Conservation (phyloP, 139 green algal species). For the Chlamydomonas urium region DNA sequence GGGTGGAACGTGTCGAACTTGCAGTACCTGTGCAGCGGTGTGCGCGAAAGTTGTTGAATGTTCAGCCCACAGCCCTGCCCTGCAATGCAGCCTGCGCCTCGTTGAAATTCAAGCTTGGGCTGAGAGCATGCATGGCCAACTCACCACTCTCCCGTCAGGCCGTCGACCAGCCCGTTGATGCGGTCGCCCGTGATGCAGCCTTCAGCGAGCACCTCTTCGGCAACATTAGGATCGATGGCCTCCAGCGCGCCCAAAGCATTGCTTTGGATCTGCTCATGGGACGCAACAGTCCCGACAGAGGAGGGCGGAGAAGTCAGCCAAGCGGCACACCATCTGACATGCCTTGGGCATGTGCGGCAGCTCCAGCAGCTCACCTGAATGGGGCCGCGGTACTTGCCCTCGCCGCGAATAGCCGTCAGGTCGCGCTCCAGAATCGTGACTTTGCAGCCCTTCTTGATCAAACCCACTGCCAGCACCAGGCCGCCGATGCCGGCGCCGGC, state of each 20-base stretch:
- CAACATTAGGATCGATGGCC: slow-evolving; percentile 70
- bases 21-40: slow-evolving; percentile 72
- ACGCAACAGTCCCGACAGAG: too few relatives aligned
- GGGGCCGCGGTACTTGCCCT: slow-evolving; percentile 91
- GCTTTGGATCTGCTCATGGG: slow-evolving; percentile 71
- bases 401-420: slow-evolving; percentile 85
- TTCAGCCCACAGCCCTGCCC: too few relatives aligned
- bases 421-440: slow-evolving; percentile 86
- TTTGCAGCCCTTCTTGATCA: slow-evolving; percentile 79
- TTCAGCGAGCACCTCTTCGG: slow-evolving; percentile 56
- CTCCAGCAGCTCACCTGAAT: slow-evolving; percentile 87
- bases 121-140: slow-evolving; percentile 4
- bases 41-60: too few relatives aligned
- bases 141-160: slow-evolving; percentile 85
- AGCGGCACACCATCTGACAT: too few relatives aligned
- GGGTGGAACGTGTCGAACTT: slow-evolving; percentile 98
- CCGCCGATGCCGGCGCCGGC: slow-evolving; percentile 84
- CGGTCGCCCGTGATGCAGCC: slow-evolving; percentile 87
- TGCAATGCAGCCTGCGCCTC: too few relatives aligned
- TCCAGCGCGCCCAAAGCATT: slow-evolving; percentile 86
- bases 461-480: slow-evolving; percentile 77
- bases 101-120: neutral
- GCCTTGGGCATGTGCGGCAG: too few relatives aligned
- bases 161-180: slow-evolving; percentile 88
- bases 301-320: too few relatives aligned